A percentile compares a stretch with the other conserved stretches of the same genome.
phyloP scores from a whole-genome alignment of 495 filamentous ascomycete genomes.

The Trichoderma orchidacearum region DNA sequence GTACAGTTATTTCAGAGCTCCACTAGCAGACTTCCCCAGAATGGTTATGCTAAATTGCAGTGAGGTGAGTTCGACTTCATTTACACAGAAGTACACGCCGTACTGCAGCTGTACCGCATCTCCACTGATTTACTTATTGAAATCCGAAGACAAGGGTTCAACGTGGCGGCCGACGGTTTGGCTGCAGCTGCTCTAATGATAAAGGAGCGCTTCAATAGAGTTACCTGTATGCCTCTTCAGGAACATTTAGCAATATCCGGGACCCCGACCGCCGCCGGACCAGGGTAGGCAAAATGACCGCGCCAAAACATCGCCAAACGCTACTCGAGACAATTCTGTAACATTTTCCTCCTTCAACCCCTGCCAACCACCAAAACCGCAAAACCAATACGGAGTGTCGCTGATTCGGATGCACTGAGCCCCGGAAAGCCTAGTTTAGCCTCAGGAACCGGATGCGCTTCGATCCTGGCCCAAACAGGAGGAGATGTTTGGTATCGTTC shows the following conservation, averaged over 20 bases:
- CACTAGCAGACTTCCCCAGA: no score
- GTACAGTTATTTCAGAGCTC: no score
- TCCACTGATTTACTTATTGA: not conserved
- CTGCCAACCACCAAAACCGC: constrained; percentile 12
- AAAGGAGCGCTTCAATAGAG: not conserved
- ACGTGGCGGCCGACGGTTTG: not conserved
- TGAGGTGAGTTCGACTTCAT: no score
- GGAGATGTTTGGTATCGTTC: not conserved
- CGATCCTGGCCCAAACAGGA: not conserved
- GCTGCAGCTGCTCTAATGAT: not conserved
- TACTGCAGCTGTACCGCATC: not conserved
- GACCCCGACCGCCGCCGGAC: not conserved
- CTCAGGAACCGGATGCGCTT: not conserved
- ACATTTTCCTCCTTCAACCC: constrained; percentile 24
- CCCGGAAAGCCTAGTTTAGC: not conserved
- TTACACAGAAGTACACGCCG: no score
- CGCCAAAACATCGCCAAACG: constrained; percentile 21
- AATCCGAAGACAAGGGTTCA: not conserved
- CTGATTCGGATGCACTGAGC: constrained; percentile 1
- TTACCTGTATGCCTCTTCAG: not conserved
- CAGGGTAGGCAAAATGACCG: not conserved
- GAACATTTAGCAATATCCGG: not conserved
- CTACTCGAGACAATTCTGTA: constrained; percentile 33
- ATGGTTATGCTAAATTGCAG: no score
- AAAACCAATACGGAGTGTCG: constrained; percentile 7